These are phyloP conservation scores for Meripilus lineatus DNA, from an alignment of 1,284 basidiomycete species.

Conservation along the genomic window DNA sequence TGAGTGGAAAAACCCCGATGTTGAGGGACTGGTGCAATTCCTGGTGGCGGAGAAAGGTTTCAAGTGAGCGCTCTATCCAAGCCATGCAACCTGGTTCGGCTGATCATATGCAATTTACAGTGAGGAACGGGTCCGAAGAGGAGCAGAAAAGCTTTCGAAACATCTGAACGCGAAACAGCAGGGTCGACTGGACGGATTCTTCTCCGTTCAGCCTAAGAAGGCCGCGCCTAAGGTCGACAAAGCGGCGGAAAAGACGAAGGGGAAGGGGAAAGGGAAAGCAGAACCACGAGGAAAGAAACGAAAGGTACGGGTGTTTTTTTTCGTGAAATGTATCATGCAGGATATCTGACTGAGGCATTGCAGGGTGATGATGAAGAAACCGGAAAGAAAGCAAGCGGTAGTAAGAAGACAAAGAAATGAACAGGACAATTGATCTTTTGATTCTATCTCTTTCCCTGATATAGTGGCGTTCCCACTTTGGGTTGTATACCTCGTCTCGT, in stretches of 20 bases:
- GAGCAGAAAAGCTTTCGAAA: conserved; percentile 89
- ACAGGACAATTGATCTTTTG: too few relatives aligned
- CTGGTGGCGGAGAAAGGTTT: conserved; percentile 95
- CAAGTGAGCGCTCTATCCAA: conserved; percentile 52
- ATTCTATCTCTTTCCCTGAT: too few relatives aligned
- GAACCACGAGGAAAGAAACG: conserved; percentile 47
- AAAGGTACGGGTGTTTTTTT: too few relatives aligned
- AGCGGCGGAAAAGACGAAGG: conserved; percentile 26
- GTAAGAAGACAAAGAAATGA: too few relatives aligned
- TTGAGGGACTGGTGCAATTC: conserved; percentile 93
- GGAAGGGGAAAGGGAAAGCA: conserved; percentile 29
- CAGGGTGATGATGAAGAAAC: too few relatives aligned
- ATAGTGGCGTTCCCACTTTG: too few relatives aligned
- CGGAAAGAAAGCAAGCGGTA: too few relatives aligned
- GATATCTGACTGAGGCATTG: too few relatives aligned
- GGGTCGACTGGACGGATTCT: conserved; percentile 94
- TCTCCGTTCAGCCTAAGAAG: conserved; percentile 62
- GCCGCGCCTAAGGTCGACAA: conserved; percentile 41
- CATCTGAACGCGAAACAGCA: conserved; percentile 92
- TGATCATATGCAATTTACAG: conserved; percentile 36
- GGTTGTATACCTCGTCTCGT: too few relatives aligned
- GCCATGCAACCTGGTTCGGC: background rate
- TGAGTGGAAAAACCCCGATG: conserved; percentile 92
- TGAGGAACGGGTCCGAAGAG: conserved; percentile 94
- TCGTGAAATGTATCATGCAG: too few relatives aligned